Conservation (phyloP, 2,329 filamentous ascomycete species). For the Diaporthe aspalathi region DNA sequence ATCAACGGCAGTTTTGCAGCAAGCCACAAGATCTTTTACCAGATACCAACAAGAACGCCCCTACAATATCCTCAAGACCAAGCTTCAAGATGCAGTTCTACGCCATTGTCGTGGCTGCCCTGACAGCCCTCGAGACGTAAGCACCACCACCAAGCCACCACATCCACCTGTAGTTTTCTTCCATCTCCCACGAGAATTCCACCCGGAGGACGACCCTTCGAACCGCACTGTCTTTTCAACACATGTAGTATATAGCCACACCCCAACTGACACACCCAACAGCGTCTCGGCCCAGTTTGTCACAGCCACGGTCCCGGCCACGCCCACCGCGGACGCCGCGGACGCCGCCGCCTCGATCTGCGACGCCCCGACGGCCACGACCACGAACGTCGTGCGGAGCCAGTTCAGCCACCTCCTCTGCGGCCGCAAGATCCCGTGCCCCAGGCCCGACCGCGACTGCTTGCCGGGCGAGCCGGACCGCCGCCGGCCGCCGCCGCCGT, state of each 20-base stretch:
- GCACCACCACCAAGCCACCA: not conserved
- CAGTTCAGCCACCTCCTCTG: not conserved
- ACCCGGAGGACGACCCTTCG: too few species aligned
- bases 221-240: too few species aligned
- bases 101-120: not conserved
- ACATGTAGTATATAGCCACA: not conserved
- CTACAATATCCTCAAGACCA: too few species aligned
- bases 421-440: not conserved
- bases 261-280: not conserved
- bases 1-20: not conserved
- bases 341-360: not conserved
- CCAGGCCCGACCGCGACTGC: not conserved
- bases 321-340: not conserved
- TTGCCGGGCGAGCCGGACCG: not conserved
- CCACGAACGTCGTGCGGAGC: not conserved
- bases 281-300: not conserved
- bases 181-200: too few species aligned
- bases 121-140: not conserved
- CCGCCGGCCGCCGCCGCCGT: not conserved
- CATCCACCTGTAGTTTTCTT: too few species aligned
- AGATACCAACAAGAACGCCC: not conserved
- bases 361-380: slow-evolving; percentile 17
- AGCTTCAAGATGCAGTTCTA: not conserved
- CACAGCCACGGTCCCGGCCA: not conserved
- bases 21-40: not conserved